Conservation (phyloP, 1,284 basidiomycete genomes). For the Fomitopsis betulina region DNA sequence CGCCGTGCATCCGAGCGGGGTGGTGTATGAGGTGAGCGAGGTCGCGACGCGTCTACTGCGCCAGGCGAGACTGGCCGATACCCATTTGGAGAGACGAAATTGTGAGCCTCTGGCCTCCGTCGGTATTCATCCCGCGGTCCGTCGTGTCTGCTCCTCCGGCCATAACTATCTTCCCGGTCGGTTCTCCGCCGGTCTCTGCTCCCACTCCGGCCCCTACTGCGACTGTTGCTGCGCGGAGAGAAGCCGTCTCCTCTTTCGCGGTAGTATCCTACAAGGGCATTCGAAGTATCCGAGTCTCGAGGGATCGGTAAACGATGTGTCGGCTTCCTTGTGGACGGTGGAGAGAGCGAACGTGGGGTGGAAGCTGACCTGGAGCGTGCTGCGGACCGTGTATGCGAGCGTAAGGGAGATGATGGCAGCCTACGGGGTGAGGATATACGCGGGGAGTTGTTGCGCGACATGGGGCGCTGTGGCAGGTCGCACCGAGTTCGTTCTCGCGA, state of each 20-base stretch:
- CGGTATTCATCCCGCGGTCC: background rate
- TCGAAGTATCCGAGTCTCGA: conserved; percentile 11
- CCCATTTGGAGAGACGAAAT: background rate
- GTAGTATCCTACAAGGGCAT: conserved; percentile 14
- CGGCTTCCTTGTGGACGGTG: conserved; percentile 19
- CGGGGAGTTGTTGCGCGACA: conserved; percentile 5
- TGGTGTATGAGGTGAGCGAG: conserved; percentile 12
- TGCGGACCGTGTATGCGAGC: conserved; percentile 16
- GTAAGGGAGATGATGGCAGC: conserved; percentile 22
- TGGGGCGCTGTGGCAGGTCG: conserved; percentile 13
- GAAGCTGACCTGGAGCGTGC: background rate
- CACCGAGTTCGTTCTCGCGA: conserved; percentile 11
- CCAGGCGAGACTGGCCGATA: conserved; percentile 19
- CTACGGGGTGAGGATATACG: conserved; percentile 5
- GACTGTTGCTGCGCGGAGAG: conserved; percentile 1
- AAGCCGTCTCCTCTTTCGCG: conserved; percentile 17
- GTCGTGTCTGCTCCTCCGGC: background rate
- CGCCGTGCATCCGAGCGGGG: conserved; percentile 24
- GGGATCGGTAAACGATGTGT: conserved; percentile 28
- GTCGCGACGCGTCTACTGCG: conserved; percentile 10
- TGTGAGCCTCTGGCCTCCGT: background rate
- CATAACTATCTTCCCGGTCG: background rate
- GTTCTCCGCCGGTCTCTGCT: conserved; percentile 3
- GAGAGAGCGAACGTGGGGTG: conserved; percentile 15
- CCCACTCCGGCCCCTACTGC: conserved; percentile 3